Base-by-base conservation (phyloP, 2,329 filamentous ascomycete genomes). In the Diaporthe longicolla region DNA sequence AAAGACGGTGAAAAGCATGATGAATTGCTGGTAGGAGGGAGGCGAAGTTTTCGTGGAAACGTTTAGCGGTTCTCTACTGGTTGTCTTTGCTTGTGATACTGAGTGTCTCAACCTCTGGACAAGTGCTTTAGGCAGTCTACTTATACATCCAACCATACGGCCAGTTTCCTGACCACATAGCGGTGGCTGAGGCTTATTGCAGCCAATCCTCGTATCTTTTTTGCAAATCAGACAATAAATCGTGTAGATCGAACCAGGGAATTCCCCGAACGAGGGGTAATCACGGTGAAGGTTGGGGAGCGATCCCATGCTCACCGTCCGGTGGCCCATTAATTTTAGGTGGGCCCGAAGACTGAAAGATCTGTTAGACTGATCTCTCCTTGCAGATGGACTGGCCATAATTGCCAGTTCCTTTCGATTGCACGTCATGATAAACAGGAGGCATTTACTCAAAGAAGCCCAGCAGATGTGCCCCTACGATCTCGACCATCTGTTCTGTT, bases 201-300 rank as follows among this genome's bases (percentile, higher is more conserved):
- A 52, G 24, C 63, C 63, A 66, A 66, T 66, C 45, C 45, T 52
- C 29, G 63, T 52, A 52, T 35, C 13, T 2, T 26, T 66, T 66
- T 66, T 52, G 45, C 45, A 66, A 52, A 66, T 52, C 63, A 52
- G 63, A 52, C 45, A 66, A 66, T 52, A 66, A 40, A 37, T 40
- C 29, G 6, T 50, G 61, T 40, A n/a, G 29, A 66, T 66, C 45
- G n/a, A 19, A 52, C 63, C 45, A 52, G 63, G 63, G 4, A 66
- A 37, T 52, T 32, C 45, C 13, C 29, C 63, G 29, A 52, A 52
- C 29, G 63, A 66, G 63, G 63, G 63, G 63, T 52, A 66, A 66
- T 19, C 63, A 66, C 29, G 45, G 45, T 66, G 63, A 37, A 66
- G 29, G 45, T n/a, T 52, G 29, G 40, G 15, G 29, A 52, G 45